Conservation (phyloP, 768 basidiomycete genomes). For the Kwoniella dendrophila region DNA sequence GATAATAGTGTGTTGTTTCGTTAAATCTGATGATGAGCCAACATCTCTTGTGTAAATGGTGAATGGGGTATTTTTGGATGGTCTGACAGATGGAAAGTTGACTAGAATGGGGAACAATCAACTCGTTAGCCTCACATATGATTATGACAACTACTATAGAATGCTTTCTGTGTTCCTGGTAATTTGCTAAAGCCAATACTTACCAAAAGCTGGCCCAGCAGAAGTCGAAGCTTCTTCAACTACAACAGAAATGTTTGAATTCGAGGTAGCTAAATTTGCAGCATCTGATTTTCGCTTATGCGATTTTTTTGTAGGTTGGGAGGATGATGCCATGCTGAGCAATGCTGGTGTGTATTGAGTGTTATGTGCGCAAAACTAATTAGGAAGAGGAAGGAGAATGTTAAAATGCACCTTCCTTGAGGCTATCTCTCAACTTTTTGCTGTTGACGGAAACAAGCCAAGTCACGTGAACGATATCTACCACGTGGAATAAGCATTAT, state of each 20-base stretch:
- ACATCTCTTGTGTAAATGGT: conserved; percentile 45
- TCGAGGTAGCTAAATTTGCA: conserved; percentile 4
- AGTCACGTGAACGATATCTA: conserved; percentile 8
- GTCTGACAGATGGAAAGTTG: conserved; percentile 54
- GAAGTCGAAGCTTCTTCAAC: conserved; percentile 29
- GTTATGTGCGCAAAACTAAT: background rate
- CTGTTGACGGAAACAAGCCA: background rate
- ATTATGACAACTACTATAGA: background rate
- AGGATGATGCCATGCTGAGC: conserved; percentile 15
- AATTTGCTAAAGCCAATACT: conserved; percentile 8
- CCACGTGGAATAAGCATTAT: conserved; percentile 3
- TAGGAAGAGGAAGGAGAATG: background rate
- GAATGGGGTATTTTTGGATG: conserved; percentile 48
- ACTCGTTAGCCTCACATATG: background rate
- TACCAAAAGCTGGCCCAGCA: conserved; percentile 48
- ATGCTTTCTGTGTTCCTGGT: background rate
- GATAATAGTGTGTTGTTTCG: conserved; percentile 59
- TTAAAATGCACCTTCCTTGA: background rate
- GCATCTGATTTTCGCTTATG: conserved; percentile 44
- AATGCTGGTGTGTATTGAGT: background rate
- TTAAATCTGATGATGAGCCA: conserved; percentile 24
- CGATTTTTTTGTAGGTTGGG: conserved; percentile 18
- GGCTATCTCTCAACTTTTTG: conserved; percentile 15
- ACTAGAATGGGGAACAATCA: conserved; percentile 28
- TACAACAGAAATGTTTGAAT: conserved; percentile 28